Base-by-base conservation (phyloP, 2,329 filamentous ascomycete species). In the Clonostachys rhizophaga region DNA sequence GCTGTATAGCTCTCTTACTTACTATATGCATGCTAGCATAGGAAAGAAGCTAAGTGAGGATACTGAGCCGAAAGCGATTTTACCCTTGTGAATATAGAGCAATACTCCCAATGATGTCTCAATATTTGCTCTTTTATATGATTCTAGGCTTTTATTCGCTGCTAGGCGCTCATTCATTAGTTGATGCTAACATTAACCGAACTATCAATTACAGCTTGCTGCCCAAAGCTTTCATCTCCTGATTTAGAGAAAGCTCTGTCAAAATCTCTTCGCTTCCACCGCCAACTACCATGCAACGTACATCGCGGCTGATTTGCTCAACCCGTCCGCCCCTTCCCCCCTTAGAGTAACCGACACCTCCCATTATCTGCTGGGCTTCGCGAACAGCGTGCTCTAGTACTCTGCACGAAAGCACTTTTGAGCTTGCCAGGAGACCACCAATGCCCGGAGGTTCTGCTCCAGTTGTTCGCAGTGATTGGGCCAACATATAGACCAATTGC, bases 191-290 rank as follows among this genome's bases (percentile, higher is more conserved):
- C 24, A 10, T 30, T 10, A 9, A 30, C 24, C 24, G 10, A 30
- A 9, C 24, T 5, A 30, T 30, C 9, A 10, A 30, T 30, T 10
- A 30, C 9, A 30, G 24, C 24, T 30, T 30, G 9, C 24, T 30
- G 9, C 24, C 24, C 24, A 30, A 30, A 30, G 24, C 24, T 30
- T 30, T 30, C 24, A 30, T 30, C 9, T 30, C 24, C 24, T 30
- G 24, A 4, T 30, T 30, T 10, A 30, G 24, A 30, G 24, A 30
- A 30, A 30, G 24, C 9, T 79, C 75, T 0, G 69, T 67, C 42
- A 79, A 64, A 46, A 80, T 78, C 57, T 79, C 76, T 50, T 80
- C 76, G 49, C 75, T 78, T 0, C 76, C 76, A 13, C 75, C 76
- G 4, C 76, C 75, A 1, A 79, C 67, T 9, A 78, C 43, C 74